Evolutionary conservation across 2,329 filamentous ascomycete genomes (phyloP), one percentile per base, ranked within the genome.

Genomic region (Curvularia verruculosa): DNA sequence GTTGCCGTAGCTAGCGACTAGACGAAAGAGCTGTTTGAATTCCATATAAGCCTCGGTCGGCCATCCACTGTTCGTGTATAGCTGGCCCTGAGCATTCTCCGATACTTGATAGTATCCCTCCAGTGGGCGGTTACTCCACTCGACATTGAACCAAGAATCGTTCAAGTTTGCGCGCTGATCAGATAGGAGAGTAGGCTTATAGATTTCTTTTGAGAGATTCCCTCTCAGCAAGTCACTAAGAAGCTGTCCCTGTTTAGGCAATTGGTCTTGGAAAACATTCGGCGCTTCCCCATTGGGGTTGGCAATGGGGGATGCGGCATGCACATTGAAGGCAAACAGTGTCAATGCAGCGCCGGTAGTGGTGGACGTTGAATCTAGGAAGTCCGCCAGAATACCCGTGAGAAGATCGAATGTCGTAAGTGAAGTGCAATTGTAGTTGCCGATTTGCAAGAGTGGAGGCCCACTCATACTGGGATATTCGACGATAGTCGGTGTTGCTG

Each of bases 31-130:
- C 45, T 80, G 75, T 1, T 78, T 76, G 43, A 87, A 79, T 61
- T 86, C 84, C 31, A 88, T 72, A 62, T 81, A 86, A 19, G 81
- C 79, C 62, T 85, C 82, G n/a, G 81, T 83, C 0, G 87, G 87
- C 87, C 87, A 89, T 10, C 87, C 87, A 72, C 87, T 80, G 0
- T 78, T 68, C 0, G 86, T 88, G 19, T 78, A 79, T 2, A 68
- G 41, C 7, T 72, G 76, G 18, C 78, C 77, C 3, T 73, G 63
- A 10, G 64, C 46, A 39, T 76, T 64, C 26, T 72, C 66, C 8
- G 80, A 67, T 1, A 78, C 76, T 5, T 75, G 75, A 56, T 84
- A 87, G 64, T 87, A 89, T 23, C 81, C 79, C 3, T 73, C 61
- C 19, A 82, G 76, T 1, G 85, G 84, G 36, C 77, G 75, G 49